Conservation (phyloP, 2,329 filamentous ascomycete genomes). For the Cercospora nicotianae region DNA sequence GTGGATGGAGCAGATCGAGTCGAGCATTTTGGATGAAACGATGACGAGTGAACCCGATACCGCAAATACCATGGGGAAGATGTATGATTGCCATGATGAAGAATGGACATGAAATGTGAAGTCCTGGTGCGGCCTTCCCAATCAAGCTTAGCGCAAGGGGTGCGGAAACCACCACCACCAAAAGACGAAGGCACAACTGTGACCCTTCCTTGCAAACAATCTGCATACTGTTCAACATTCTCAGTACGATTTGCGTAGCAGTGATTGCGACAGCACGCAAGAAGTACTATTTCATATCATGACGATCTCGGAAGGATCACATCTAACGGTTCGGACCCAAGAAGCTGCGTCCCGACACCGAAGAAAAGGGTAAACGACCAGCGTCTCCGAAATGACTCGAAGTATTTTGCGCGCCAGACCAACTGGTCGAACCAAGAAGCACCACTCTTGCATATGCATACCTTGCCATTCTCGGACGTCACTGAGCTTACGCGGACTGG, state of each 20-base stretch:
- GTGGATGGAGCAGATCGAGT: neutral
- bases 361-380: neutral
- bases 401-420: neutral
- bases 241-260: neutral
- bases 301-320: neutral
- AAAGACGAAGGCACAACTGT: neutral
- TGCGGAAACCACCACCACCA: neutral
- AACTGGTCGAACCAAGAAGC: neutral
- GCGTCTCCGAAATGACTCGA: neutral
- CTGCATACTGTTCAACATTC: neutral
- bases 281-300: neutral
- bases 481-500: neutral
- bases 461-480: neutral
- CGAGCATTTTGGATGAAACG: neutral
- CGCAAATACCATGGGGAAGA: neutral
- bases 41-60: neutral
- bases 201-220: neutral
- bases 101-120: neutral
- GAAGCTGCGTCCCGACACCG: neutral
- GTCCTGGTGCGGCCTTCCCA: neutral
- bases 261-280: neutral
- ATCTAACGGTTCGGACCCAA: neutral
- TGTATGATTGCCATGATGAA: neutral
- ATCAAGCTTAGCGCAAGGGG: neutral
- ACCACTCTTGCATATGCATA: neutral